Conservation (phyloP, 164 flowering plant species). For the Umbellularia californica region DNA sequence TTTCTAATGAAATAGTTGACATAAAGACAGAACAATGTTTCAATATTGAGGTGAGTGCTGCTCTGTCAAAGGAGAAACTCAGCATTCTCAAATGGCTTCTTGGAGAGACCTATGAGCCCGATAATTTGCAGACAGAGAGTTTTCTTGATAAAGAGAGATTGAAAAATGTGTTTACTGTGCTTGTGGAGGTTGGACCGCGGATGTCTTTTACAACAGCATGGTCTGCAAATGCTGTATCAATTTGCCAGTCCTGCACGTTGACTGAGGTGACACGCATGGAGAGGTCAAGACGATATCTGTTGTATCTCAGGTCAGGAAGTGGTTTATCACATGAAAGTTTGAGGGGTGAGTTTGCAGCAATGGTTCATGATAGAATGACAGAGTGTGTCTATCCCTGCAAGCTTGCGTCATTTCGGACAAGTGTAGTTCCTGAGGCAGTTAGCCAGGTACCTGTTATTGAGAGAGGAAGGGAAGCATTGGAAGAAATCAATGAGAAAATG, state of each 20-base stretch:
- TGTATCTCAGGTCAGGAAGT: slow-evolving; percentile 38
- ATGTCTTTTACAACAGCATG: slow-evolving; percentile 91
- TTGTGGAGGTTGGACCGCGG: slow-evolving; percentile 91
- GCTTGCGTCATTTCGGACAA: slow-evolving; percentile 66
- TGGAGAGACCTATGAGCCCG: slow-evolving; percentile 76
- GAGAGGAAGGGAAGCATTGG: slow-evolving; percentile 70
- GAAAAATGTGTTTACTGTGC: slow-evolving; percentile 28
- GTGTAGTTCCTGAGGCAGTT: slow-evolving; percentile 66
- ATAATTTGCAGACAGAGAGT: slow-evolving; percentile 63
- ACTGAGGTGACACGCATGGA: slow-evolving; percentile 75
- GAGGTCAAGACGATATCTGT: slow-evolving; percentile 74
- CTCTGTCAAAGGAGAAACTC: slow-evolving; percentile 55
- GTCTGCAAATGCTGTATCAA: slow-evolving; percentile 95
- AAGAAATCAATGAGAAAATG: slow-evolving; percentile 84
- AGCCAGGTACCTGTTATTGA: slow-evolving; percentile 71
- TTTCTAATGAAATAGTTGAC: slow-evolving; percentile 60
- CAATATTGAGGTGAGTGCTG: slow-evolving; percentile 54
- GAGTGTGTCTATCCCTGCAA: slow-evolving; percentile 68
- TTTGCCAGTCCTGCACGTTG: slow-evolving; percentile 76
- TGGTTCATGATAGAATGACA: slow-evolving; percentile 95
- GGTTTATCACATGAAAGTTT: slow-evolving; percentile 36
- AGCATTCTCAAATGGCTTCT: slow-evolving; percentile 64
- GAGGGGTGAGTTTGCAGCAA: slow-evolving; percentile 59
- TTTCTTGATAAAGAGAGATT: slow-evolving; percentile 50
- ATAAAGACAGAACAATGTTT: slow-evolving; percentile 88